phyloP scores from a whole-genome alignment of 208 protist genomes.

The Leishmania arabica region DNA sequence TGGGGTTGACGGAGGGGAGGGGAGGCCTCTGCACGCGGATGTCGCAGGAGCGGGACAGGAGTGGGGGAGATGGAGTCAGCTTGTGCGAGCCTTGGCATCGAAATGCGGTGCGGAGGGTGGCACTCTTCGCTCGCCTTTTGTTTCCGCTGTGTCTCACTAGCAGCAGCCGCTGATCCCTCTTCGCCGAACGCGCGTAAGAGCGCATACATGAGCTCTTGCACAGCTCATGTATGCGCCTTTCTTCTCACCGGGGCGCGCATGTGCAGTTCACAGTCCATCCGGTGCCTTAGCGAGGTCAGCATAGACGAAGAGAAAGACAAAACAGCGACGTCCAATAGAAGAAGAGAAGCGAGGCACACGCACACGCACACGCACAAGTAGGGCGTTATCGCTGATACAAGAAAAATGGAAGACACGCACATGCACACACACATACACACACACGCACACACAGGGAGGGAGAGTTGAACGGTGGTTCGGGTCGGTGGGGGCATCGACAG shows the following conservation, averaged over 20 bases:
- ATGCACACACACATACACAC: conserved; percentile 6
- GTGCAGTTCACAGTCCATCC: not conserved
- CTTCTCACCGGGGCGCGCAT: not conserved
- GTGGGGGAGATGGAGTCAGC: conserved; percentile 14
- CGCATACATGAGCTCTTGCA: not conserved
- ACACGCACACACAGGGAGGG: not conserved
- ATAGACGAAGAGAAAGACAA: not conserved
- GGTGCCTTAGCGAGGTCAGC: not conserved
- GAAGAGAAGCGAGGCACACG: not conserved
- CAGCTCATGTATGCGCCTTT: not conserved
- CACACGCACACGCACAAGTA: not conserved
- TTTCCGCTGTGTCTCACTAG: not conserved
- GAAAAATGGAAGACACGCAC: not conserved
- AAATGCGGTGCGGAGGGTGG: not conserved
- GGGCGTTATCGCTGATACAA: not conserved
- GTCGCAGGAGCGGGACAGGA: not conserved
- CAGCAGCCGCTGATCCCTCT: not conserved
- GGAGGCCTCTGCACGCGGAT: not conserved
- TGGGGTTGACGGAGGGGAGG: not conserved
- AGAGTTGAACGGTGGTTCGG: not conserved
- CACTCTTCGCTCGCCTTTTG: not conserved
- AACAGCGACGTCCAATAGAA: not conserved
- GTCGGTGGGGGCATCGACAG: not conserved
- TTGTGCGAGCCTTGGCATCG: not conserved
- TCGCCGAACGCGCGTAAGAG: not conserved